Evolutionary conservation across 139 green algal species (phyloP), one percentile per base, ranked within the genome.

Genomic region (Auxenochlorella protothecoides): DNA sequence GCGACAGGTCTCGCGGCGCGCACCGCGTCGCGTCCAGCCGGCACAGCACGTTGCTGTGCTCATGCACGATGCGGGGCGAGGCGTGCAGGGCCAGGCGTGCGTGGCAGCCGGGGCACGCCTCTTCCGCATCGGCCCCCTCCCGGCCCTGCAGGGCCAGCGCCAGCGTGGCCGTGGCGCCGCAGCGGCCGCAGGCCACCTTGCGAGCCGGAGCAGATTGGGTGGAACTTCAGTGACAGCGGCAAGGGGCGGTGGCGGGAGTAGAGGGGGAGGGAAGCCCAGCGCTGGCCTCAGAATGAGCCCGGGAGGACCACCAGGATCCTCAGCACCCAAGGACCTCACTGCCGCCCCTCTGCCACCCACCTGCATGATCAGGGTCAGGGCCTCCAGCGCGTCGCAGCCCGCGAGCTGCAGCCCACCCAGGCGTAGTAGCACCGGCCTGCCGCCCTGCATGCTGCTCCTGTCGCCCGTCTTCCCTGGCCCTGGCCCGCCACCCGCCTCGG

Each of bases 41-140:
- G 51, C 73, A 79, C 68, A 86, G 69, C 53, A 70, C 67, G 63
- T 81, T 83, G 73, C 53, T 76, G 16, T 62, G 27, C 8, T 80
- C 81, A 55, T 86, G 81, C 57, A 85, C 68, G 44, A 86, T 68
- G 16, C 68, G 65, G 63, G 78, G 78, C 4, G 55, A 54, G 10
- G 78, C 27, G n/a, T 63, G 53, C 16, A 80, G 59, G 6, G 4
- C n/a, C 74, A 70, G 77, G 59, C 52, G 54, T 4, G 60, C 44
- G 52, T 79, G 76, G 76, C 80, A 83, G 54, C 65, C 68, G 68
- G 14, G 16, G 65, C 81, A 86, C 27, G 72, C 68, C 5, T 57
- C 68, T 4, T 66, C 59, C 14, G 53, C 55, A 3, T 52, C 57
- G 61, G 75, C 55, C 51, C 53, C 51, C 16, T 59, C 63, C n/a